Evolutionary conservation across 2,329 filamentous ascomycete genomes (phyloP), one percentile per base, ranked within the genome.

Genomic region (Penicillium glabrum): DNA sequence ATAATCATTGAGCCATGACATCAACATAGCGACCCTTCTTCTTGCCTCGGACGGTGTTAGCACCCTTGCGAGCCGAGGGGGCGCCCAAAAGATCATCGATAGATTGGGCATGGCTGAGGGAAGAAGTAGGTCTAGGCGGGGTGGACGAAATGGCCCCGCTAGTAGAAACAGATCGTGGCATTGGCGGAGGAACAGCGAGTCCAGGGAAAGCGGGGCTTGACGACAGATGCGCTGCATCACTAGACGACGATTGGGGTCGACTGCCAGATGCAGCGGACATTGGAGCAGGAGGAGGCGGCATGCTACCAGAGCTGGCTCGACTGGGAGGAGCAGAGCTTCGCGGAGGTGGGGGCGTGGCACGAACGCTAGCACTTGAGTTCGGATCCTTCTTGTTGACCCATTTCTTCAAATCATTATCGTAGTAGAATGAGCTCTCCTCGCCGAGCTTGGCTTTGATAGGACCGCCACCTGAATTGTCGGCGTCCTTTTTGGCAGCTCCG

Each of bases 381-480:
- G 88, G 88, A 11, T 86, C 86, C 72, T 96, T 97, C 80, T 97
- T 97, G 80, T 99, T 98, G 72, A 99, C 83, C 96, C 96, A 99
- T 72, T 95, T 92, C 80, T 96, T 96, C 51, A 96, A 83, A n/a
- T 97, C 90, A 2, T 92, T 89, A 70, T 99, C 95, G 69, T 95
- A 99, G 64, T 93, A 89, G 75, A 99, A 97, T 46, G 87, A 91
- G 73, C 86, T 96, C 69, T 95, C 86, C 74, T 99, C 96, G 59
- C 93, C 96, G 9, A 99, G 84, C 69, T 99, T 99, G 60, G 96
- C 95, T 66, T 86, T 87, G 72, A 97, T 90, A n/a, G 93, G 86
- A 27, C 74, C 76, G 24, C 68, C 65, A 48, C 67, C 66, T n/a
- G 81, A 73, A 37, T 61, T 64, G 23, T 66, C 63, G 14, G 86